Conservation (phyloP, 345 rosid genomes). For the Mallotus nudiflorus region DNA sequence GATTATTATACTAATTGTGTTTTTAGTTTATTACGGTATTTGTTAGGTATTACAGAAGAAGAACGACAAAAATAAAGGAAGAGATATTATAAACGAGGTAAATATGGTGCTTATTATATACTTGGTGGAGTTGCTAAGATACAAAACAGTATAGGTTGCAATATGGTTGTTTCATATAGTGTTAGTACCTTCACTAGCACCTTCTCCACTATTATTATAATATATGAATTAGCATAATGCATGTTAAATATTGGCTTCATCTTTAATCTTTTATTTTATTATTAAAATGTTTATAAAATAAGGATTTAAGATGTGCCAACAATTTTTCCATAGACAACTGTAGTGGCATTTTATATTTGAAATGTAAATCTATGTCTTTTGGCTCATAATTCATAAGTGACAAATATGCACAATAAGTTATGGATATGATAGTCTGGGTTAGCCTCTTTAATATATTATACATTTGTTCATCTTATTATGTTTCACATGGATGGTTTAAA, state of each 20-base stretch:
- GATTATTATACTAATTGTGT: background rate
- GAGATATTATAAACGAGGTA: conserved; percentile 93
- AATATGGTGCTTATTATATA: background rate
- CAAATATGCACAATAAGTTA: too few relatives aligned
- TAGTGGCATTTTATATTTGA: background rate
- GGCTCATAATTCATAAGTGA: background rate
- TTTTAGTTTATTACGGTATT: conserved; percentile 41
- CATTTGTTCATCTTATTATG: background rate
- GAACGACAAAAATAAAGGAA: conserved; percentile 82
- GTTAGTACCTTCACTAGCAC: background rate
- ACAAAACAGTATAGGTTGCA: background rate
- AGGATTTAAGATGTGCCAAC: background rate
- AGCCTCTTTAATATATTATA: background rate
- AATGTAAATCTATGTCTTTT: too few relatives aligned
- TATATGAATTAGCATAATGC: background rate
- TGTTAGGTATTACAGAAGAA: conserved; percentile 81
- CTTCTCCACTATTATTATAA: too few relatives aligned
- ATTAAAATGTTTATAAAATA: background rate
- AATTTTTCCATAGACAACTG: background rate
- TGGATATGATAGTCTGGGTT: background rate
- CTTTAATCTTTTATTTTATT: background rate
- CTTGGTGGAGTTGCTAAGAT: background rate
- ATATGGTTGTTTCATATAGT: background rate
- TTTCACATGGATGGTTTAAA: background rate
- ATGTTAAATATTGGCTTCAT: background rate